Conservation (phyloP, 352 stramenopile genomes). For the Pythium aquatile region DNA sequence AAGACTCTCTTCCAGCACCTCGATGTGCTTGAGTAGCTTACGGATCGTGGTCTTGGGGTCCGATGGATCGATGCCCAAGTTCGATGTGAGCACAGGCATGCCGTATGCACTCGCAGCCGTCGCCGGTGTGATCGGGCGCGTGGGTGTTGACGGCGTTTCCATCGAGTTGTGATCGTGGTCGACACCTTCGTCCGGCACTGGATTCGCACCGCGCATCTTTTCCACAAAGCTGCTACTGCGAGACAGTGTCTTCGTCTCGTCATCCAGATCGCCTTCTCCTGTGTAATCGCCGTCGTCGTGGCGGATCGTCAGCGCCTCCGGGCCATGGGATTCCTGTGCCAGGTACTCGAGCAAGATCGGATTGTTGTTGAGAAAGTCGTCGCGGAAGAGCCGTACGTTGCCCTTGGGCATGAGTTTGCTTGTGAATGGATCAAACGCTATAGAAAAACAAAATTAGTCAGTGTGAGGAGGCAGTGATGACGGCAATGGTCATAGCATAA, state of each 20-base stretch:
- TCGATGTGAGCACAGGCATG: constrained; percentile 36
- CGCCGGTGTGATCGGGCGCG: background rate
- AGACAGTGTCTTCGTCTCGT: constrained; percentile 12
- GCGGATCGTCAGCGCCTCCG: constrained; percentile 8
- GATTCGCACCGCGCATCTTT: constrained; percentile 61
- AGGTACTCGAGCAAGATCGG: constrained; percentile 83
- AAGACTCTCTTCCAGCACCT: constrained; percentile 70
- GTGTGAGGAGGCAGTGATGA: background rate
- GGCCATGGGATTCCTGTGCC: constrained; percentile 38
- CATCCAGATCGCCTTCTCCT: constrained; percentile 4
- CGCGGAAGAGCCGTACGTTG: constrained; percentile 78
- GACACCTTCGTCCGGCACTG: constrained; percentile 1
- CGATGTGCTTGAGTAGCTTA: constrained; percentile 83
- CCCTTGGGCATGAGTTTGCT: constrained; percentile 65
- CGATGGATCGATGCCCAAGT: constrained; percentile 72
- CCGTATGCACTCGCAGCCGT: constrained; percentile 22
- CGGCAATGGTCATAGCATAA: background rate
- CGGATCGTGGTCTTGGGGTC: constrained; percentile 80
- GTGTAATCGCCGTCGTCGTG: constrained; percentile 7
- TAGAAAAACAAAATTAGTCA: background rate
- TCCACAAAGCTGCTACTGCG: constrained; percentile 43
- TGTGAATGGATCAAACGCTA: constrained; percentile 51
- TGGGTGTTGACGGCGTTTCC: background rate
- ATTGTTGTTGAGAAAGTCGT: constrained; percentile 86
- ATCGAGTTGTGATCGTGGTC: background rate